Conservation (phyloP, 805 yeast species). For the Dipodascus albidus region DNA sequence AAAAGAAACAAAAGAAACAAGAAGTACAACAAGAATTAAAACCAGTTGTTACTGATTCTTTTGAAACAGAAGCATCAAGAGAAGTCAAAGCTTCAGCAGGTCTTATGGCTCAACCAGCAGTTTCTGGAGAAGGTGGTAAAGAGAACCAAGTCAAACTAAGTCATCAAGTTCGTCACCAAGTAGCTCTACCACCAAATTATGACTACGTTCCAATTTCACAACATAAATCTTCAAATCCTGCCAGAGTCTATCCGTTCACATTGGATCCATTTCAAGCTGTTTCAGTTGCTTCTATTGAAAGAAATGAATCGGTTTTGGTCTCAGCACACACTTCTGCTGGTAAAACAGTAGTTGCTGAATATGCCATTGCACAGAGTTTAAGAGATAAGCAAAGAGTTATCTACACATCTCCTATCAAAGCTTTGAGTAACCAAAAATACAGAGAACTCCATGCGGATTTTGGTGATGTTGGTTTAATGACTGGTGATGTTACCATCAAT, state of each 20-base stretch:
- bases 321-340: conserved; percentile 98
- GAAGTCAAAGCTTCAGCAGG: conserved; percentile 81
- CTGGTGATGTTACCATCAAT: conserved; percentile 97
- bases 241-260: conserved; percentile 83
- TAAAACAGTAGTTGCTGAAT: conserved; percentile 94
- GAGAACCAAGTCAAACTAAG: conserved; percentile 54
- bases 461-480: conserved; percentile 96
- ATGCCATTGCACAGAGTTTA: conserved; percentile 92
- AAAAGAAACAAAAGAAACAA: not conserved
- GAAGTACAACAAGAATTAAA: conserved; percentile 1
- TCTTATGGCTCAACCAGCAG: conserved; percentile 33
- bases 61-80: conserved; percentile 81
- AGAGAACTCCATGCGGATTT: conserved; percentile 87
- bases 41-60: conserved; percentile 76
- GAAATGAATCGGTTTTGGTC: conserved; percentile 88
- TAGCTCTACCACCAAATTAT: conserved; percentile 87
- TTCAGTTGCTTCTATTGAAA: conserved; percentile 89
- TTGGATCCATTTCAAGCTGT: conserved; percentile 98
- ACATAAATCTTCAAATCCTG: conserved; percentile 68
- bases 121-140: conserved; percentile 24
- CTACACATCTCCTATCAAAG: conserved; percentile 92
- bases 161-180: conserved; percentile 96
- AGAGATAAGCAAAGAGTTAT: conserved; percentile 87
- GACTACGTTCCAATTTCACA: conserved; percentile 81
- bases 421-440: conserved; percentile 86